These are phyloP conservation scores for Trametes gibbosa DNA, from an alignment of 768 basidiomycete genomes.

Conservation along the genomic window DNA sequence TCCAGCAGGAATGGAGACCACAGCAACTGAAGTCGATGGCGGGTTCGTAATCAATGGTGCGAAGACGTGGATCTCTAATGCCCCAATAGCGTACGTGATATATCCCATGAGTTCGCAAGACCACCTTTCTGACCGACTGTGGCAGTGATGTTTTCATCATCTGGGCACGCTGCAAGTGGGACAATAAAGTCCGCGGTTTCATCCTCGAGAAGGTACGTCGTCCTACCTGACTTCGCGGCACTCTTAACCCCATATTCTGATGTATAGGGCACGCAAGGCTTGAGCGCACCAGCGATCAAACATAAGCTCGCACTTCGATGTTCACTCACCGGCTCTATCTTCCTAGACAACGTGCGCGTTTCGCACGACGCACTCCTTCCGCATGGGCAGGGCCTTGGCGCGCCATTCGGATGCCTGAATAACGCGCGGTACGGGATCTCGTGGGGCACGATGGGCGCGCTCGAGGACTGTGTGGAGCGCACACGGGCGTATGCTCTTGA, in stretches of 20 bases:
- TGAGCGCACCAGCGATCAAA: conserved; percentile 84
- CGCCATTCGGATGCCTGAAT: conserved; percentile 91
- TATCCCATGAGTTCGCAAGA: neutral
- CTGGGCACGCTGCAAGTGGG: conserved; percentile 97
- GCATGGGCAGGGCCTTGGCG: conserved; percentile 70
- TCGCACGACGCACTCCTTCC: conserved; percentile 73
- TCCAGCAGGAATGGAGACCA: conserved; percentile 96
- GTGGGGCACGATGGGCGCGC: conserved; percentile 94
- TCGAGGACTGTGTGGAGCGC: conserved; percentile 84
- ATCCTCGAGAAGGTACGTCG: conserved; percentile 76
- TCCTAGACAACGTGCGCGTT: conserved; percentile 89
- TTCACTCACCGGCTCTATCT: conserved; percentile 82
- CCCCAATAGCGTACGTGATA: conserved; percentile 82
- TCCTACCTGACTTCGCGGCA: neutral
- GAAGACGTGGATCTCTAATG: conserved; percentile 98
- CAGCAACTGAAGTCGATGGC: conserved; percentile 78
- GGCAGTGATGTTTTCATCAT: conserved; percentile 83
- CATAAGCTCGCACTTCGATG: conserved; percentile 91
- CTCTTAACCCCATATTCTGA: neutral
- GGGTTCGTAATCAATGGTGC: conserved; percentile 86
- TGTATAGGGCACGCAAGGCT: conserved; percentile 75
- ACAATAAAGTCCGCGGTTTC: conserved; percentile 86
- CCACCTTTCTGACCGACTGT: neutral
- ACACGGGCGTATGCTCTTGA: conserved; percentile 85
- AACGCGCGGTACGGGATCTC: conserved; percentile 88